These are phyloP conservation scores for Helianthus tuberosus DNA, from an alignment of 129 eudicot species.

Conservation along the genomic window DNA sequence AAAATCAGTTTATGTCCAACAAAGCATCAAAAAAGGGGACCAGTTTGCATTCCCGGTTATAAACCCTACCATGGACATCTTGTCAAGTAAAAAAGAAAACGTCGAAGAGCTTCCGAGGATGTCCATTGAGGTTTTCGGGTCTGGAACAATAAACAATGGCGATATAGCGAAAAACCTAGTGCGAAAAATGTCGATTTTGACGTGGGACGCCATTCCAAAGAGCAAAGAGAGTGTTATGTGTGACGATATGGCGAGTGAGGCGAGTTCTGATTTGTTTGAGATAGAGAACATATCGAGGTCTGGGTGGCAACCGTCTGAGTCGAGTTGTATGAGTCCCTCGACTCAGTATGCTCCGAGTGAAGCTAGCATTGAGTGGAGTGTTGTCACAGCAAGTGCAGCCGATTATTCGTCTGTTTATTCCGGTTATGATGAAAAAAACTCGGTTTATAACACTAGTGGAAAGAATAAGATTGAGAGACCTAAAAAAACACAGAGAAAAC, in stretches of 20 bases:
- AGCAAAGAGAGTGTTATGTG: conserved; percentile 37
- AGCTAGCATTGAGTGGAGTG: conserved; percentile 84
- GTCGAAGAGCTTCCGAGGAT: conserved; percentile 46
- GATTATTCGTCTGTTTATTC: conserved; percentile 57
- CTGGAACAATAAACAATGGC: conserved; percentile 32
- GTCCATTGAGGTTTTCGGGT: conserved; percentile 77
- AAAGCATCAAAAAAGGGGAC: conserved; percentile 28
- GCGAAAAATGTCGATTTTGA: conserved; percentile 69
- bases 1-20: conserved; percentile 37
- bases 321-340: conserved; percentile 47
- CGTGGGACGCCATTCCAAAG: conserved; percentile 90
- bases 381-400: conserved; percentile 80
- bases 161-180: conserved; percentile 61
- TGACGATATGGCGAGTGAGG: conserved; percentile 79
- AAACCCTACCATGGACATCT: conserved; percentile 24
- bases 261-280: conserved; percentile 84
- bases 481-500: conserved; percentile 28
- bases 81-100: conserved; percentile 11
- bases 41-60: conserved; percentile 53
- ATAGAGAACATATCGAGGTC: conserved; percentile 58
- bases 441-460: conserved; percentile 1
- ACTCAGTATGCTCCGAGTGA: conserved; percentile 78
- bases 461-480: conserved; percentile 1
- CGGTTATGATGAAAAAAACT: conserved; percentile 46
- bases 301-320: conserved; percentile 35